A percentile compares a stretch with the other conserved stretches of the same genome.
These are phyloP conservation scores for Phaffia australis DNA, from an alignment of 768 basidiomycete genomes.

Conservation along the genomic window DNA sequence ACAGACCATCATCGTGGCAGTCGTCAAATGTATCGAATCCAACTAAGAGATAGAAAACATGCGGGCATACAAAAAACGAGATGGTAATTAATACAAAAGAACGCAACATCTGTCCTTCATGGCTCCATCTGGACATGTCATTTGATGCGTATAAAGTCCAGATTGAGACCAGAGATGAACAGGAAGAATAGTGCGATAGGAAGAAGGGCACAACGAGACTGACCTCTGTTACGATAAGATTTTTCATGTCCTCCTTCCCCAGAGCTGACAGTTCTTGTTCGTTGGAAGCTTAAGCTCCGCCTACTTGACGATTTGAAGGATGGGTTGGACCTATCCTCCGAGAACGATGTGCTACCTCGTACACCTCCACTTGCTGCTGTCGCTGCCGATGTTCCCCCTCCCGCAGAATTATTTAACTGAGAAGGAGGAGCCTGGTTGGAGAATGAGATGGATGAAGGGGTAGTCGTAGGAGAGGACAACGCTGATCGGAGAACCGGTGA, in stretches of 20 bases:
- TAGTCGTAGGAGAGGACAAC: too few species aligned
- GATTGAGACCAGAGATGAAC: neutral
- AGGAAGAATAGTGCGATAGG: neutral
- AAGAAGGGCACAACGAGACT: neutral
- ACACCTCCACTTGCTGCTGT: too few species aligned
- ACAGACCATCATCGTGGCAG: constrained; percentile 21
- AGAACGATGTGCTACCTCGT: too few species aligned
- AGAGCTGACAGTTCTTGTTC: constrained; percentile 1
- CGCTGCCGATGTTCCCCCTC: too few species aligned
- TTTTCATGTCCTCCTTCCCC: constrained; percentile 7
- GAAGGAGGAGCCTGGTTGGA: too few species aligned
- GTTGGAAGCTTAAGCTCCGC: constrained; percentile 2
- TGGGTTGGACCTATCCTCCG: too few species aligned
- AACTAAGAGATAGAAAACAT: neutral
- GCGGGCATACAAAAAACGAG: too few species aligned
- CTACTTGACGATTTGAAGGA: too few species aligned
- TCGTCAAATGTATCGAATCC: constrained; percentile 26
- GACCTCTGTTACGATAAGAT: constrained; percentile 11
- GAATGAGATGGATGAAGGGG: too few species aligned
- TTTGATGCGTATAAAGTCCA: neutral
- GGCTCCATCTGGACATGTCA: neutral
- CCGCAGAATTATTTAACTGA: too few species aligned
- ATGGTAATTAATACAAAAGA: neutral
- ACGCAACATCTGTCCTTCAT: neutral
- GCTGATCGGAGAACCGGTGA: too few species aligned